A percentile compares a stretch with the other conserved stretches of the same genome.
These are phyloP conservation scores for Penicillium sp. DNA, from an alignment of 2,329 filamentous ascomycete species.

Conservation along the genomic window DNA sequence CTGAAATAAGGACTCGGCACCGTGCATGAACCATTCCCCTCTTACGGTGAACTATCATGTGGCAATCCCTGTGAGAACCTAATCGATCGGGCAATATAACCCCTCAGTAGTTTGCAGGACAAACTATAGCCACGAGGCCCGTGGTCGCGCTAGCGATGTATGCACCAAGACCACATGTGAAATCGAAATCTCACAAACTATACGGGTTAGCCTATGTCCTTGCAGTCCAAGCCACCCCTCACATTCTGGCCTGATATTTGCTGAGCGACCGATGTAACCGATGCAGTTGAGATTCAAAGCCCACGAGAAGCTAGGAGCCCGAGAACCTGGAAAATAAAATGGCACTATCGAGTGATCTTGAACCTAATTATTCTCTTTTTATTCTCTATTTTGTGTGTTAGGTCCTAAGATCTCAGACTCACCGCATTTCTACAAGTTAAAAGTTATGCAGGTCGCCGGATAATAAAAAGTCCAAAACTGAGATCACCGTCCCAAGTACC, in stretches of 20 bases:
- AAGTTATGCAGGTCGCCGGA: not conserved
- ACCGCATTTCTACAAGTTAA: not conserved
- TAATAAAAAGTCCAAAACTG: not conserved
- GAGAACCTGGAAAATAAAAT: conserved; percentile 1
- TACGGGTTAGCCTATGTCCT: no score
- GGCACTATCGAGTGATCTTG: conserved; percentile 1
- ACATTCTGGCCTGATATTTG: conserved; percentile 12
- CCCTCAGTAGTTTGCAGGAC: not conserved
- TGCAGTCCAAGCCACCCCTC: conserved; percentile 3
- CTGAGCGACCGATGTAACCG: not conserved
- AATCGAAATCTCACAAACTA: no score
- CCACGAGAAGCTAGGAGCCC: not conserved
- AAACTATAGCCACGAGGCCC: not conserved
- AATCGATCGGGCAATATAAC: no score
- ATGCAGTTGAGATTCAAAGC: conserved; percentile 9
- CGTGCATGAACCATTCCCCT: not conserved
- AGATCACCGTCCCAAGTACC: conserved; percentile 10
- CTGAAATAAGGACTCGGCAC: not conserved
- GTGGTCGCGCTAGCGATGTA: not conserved
- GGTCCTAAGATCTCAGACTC: not conserved
- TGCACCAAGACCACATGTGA: no score
- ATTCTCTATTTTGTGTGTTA: not conserved
- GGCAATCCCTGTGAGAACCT: not conserved
- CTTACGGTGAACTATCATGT: not conserved
- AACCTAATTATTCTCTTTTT: not conserved